Evolutionary conservation across 2,329 filamentous ascomycete species (phyloP), one percentile per base, ranked within the genome.

Genomic region (Xylaria polymorpha): DNA sequence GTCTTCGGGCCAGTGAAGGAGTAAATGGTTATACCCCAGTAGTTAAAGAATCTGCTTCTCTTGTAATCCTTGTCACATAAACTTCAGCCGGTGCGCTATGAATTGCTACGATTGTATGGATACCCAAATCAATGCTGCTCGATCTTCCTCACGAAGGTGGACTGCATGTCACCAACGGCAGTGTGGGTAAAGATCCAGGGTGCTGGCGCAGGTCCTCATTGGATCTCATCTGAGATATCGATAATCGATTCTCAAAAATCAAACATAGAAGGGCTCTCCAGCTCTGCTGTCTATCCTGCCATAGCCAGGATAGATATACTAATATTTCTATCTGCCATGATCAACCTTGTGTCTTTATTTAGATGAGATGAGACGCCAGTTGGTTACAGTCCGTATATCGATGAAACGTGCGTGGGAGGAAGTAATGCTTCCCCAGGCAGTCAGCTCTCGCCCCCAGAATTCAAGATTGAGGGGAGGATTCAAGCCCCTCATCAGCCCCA

Each of bases 1-100:
- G 82, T 83, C 72, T 83, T 81, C 68, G 82, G 82, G 73, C 79
- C 74, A 74, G 75, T 77, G 64, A 72, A 74, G 74, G 73, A 75
- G 66, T 71, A 72, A 72, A 32, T 63, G 62, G 71, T 71, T 73
- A 70, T 72, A 70, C 65, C 70, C 66, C 44, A 53, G 22, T 67
- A 69, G 56, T 70, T 61, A 59, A 66, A 70, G 20, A 57, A 29
- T 63, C 44, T 61, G 53, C 32, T 58, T 70, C 51, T 51, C 41
- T 61, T 67, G 64, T 68, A 66, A 66, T 64, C 50, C 18, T 68
- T 71, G 48, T 63, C 64, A 44, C 64, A 69, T 67, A 46, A 71
- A 65, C 39, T 56, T 61, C 29, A 70, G 66, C 61, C 67, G 39
- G 64, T 68, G 58, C 32, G 60, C 58, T 71, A 66, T 50, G 64